phyloP scores from a whole-genome alignment of 2,329 filamentous ascomycete genomes.

The Biscogniauxia marginata region DNA sequence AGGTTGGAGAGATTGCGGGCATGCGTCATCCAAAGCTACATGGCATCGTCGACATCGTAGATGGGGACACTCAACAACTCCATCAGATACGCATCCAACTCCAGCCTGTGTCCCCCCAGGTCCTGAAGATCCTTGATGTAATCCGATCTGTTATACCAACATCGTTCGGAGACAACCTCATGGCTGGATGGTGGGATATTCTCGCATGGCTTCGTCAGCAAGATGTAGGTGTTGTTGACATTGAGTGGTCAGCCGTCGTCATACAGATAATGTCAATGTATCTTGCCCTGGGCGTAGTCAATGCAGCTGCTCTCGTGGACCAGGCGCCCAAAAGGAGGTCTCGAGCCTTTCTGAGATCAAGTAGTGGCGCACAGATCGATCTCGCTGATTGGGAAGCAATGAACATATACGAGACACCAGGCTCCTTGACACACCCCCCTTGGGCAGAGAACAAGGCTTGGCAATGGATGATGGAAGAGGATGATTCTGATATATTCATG shows the following conservation, averaged over 20 bases:
- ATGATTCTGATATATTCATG: slow-evolving; percentile 35
- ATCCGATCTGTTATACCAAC: slow-evolving; percentile 65
- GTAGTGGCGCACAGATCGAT: slow-evolving; percentile 32
- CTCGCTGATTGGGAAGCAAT: slow-evolving; percentile 47
- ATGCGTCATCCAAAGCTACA: slow-evolving; percentile 57
- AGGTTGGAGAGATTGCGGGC: slow-evolving; percentile 48
- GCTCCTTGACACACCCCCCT: slow-evolving; percentile 48
- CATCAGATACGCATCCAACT: slow-evolving; percentile 70
- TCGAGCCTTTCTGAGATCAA: slow-evolving; percentile 30
- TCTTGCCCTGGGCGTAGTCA: slow-evolving; percentile 51
- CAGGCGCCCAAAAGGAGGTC: slow-evolving; percentile 19
- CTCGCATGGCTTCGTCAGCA: slow-evolving; percentile 64
- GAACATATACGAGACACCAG: slow-evolving; percentile 45
- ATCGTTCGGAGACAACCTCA: slow-evolving; percentile 56
- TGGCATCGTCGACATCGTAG: slow-evolving; percentile 65
- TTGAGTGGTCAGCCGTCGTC: slow-evolving; percentile 69
- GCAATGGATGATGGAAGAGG: slow-evolving; percentile 68
- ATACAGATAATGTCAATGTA: slow-evolving; percentile 65
- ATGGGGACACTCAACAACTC: slow-evolving; percentile 54
- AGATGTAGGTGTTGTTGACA: slow-evolving; percentile 45
- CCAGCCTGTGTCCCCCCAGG: slow-evolving; percentile 62
- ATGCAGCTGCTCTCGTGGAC: slow-evolving; percentile 25
- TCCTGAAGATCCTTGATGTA: slow-evolving; percentile 58
- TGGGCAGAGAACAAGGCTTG: slow-evolving; percentile 66
- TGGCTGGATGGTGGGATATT: slow-evolving; percentile 72